Percentiles rank a stretch among this genome's conserved stretches.
phyloP scores from a whole-genome alignment of 371 early-diverging fungal genomes.

The Mucor sp. region DNA sequence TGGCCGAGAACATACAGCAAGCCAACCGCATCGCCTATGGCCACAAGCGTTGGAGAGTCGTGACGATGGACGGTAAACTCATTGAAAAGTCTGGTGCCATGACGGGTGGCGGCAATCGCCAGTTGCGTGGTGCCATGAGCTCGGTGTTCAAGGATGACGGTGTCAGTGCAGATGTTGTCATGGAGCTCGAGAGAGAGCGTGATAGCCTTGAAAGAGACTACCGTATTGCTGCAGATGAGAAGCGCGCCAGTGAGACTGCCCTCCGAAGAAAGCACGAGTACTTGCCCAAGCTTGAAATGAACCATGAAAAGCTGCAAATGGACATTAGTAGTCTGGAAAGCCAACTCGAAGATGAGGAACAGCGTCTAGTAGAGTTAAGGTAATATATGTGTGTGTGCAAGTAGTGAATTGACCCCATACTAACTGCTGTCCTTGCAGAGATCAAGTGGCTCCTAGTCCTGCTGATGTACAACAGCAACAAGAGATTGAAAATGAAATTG shows the following conservation, averaged over 20 bases:
- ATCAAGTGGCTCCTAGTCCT: constrained; percentile 47
- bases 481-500: constrained; percentile 45
- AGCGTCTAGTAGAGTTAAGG: constrained; percentile 57
- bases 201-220: constrained; percentile 61
- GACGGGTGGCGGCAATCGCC: constrained; percentile 91
- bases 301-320: constrained; percentile 75
- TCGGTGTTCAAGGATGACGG: constrained; percentile 67
- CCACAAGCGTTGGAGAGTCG: constrained; percentile 86
- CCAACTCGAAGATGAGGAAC: constrained; percentile 63
- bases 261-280: constrained; percentile 56
- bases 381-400: constrained; percentile 29
- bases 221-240: constrained; percentile 51
- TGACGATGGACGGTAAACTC: constrained; percentile 96
- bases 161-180: constrained; percentile 61
- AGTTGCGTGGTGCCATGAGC: constrained; percentile 84
- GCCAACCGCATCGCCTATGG: constrained; percentile 94
- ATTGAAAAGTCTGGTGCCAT: constrained; percentile 98
- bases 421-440: constrained; percentile 15
- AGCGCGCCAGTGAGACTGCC: constrained; percentile 53
- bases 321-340: constrained; percentile 67
- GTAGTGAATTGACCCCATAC: no score
- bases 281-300: constrained; percentile 67
- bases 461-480: constrained; percentile 46
- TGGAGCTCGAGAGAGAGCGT: constrained; percentile 57
- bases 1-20: constrained; percentile 85